Base-by-base conservation (phyloP, 2,329 filamentous ascomycete species). In the Berkeleyomyces basicola region DNA sequence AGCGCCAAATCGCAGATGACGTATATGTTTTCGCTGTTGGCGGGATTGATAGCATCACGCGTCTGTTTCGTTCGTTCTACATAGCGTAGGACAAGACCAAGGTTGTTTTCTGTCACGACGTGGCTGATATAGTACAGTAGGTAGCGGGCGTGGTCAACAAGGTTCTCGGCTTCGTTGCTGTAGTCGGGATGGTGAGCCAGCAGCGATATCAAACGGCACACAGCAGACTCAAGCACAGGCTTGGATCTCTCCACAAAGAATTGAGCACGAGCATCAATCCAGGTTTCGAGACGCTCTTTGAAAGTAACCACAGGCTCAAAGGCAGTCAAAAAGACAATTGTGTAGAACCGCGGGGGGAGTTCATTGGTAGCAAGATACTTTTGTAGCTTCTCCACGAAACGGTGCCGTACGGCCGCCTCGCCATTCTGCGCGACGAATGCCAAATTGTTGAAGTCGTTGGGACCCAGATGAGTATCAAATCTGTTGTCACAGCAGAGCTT, bases 131-230 rank as follows among this genome's bases (percentile, higher is more conserved):
- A 99, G 74, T 92, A 96, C 49, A 96, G 72, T 64, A 99, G 84
- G 72, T 97, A 99, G 68, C 85, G 84, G 4, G 88, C 85, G 71
- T 95, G 91, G 70, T 96, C 89, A 53, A 84, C 78, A 58, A 96
- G 75, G 58, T 90, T 86, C 11, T 83, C 79, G 2, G 83, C 74
- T 4, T 82, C 79, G 1, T 78, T 72, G 65, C 81, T 83, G 67
- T 92, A 96, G 72, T 99, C 93, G 0, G 91, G 91, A 71, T 99
- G 93, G 71, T 97, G 92, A 4, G 92, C 91, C 51, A 99, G 79
- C 51, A 99, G 76, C 58, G 90, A 93, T 61, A 99, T 78, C 42
- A 97, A 80, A 7, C 93, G 84, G 36, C 88, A 84, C 70, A 97
- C 87, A 10, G 86, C 81, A 31, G 84, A 82, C 73, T 97, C 92